These are phyloP conservation scores for Apophysomyces sp. DNA, from an alignment of 371 early-diverging fungal species.

Conservation along the genomic window DNA sequence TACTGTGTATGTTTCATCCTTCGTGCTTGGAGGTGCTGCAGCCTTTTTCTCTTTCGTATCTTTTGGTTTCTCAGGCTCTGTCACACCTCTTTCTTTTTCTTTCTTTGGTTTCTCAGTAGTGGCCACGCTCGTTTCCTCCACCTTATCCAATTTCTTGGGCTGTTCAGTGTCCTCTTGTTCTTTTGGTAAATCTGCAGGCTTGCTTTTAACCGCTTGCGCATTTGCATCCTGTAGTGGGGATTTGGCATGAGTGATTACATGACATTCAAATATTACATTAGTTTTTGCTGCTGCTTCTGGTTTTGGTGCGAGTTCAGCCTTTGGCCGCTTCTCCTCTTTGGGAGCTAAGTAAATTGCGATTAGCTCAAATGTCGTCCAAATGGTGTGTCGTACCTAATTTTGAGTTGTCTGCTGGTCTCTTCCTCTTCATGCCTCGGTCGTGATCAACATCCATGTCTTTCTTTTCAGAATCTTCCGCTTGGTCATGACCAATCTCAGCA, in stretches of 20 bases:
- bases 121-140: slow-evolving; percentile 6
- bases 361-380: neutral
- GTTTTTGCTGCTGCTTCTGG: neutral
- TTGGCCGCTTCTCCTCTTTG: slow-evolving; percentile 3
- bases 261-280: neutral
- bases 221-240: neutral
- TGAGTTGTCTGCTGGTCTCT: neutral
- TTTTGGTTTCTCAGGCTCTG: slow-evolving; percentile 12
- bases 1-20: neutral
- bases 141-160: neutral
- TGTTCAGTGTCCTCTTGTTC: neutral
- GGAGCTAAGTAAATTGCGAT: neutral
- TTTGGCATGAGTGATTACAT: neutral
- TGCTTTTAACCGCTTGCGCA: neutral
- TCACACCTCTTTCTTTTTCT: neutral
- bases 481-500: neutral
- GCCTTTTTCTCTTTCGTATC: neutral
- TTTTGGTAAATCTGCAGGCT: neutral
- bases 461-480: neutral
- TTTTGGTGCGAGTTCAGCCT: neutral
- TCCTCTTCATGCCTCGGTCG: slow-evolving; percentile 20
- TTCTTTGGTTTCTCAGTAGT: neutral
- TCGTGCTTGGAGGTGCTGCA: neutral
- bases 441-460: slow-evolving; percentile 5
- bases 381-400: neutral